Evolutionary conservation across 2,329 filamentous ascomycete genomes (phyloP), one percentile per base, ranked within the genome.

Genomic region (Fusarium sp.): DNA sequence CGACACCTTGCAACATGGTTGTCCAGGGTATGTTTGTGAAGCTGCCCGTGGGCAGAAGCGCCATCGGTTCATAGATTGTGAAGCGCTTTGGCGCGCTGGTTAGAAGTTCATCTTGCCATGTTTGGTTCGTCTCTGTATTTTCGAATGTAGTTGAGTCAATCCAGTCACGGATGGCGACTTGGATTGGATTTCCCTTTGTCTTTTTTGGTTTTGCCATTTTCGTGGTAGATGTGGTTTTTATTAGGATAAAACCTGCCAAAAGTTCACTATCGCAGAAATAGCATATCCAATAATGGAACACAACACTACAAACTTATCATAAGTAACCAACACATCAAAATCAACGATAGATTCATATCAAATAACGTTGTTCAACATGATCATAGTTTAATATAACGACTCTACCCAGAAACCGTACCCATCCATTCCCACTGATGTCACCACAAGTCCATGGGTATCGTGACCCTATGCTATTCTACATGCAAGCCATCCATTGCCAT

Each of bases 11-110:
- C 1, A 90, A 77, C 2, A 86, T 59, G 5, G 70, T 52, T 2
- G 74, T 76, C 88, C 88, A 91, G 4, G 76, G 54, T 1, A 73
- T 20, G 6, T 81, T 79, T 5, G 81, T 79, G 81, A 92, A 91
- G 74, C 89, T 90, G 29, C 90, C 90, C 0, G 87, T 85, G 0
- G 91, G 90, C 2, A 92, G 84, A 18, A 92, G 83, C 6, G 87
- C 86, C 86, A 92, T 89, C 11, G 90, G 90, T 65, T 88, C 87
- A 75, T 92, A 92, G 14, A 88, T 83, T 0, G 87, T 87, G 85
- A 89, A 92, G 71, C 90, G 83, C 74, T 88, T 90, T 0, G 91
- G 90, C 3, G 86, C 84, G 47, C 82, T 79, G 13, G 74, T 77
- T 22, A 87, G 50, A 11, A 89, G 82, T 1, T 63, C 68, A 18